Percentiles rank a stretch among this genome's conserved stretches.
Conservation (phyloP, 116 monocot genomes). For the Iris pallida region DNA sequence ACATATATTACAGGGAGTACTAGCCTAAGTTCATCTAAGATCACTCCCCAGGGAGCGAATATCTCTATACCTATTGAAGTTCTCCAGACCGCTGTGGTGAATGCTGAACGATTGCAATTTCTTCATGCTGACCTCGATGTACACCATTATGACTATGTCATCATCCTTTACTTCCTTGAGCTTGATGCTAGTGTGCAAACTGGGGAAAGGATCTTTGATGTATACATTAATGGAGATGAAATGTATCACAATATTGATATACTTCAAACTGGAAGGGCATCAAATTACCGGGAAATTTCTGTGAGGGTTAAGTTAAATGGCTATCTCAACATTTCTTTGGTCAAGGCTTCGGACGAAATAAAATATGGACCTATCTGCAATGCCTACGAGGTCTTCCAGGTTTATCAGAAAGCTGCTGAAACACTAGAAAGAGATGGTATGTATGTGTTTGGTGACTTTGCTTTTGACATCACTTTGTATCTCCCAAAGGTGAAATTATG, state of each 20-base stretch:
- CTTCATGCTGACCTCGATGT: constrained; percentile 15
- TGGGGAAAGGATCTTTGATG: constrained; percentile 29
- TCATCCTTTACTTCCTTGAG: constrained; percentile 36
- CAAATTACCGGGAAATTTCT: constrained; percentile 16
- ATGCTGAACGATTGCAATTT: constrained; percentile 20
- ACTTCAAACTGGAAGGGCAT: constrained; percentile 10
- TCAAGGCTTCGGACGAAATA: constrained; percentile 7
- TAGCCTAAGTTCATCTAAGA: constrained; percentile 8
- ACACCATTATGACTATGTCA: constrained; percentile 10
- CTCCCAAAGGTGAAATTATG: too few relatives aligned
- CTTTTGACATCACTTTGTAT: not conserved
- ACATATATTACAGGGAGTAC: not conserved
- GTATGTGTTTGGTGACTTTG: not conserved
- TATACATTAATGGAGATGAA: constrained; percentile 32
- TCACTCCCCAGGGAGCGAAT: constrained; percentile 12
- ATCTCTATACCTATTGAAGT: constrained; percentile 28
- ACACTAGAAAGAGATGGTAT: constrained; percentile 29
- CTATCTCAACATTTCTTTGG: constrained; percentile 30
- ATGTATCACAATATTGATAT: constrained; percentile 25
- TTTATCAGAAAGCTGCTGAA: constrained; percentile 23
- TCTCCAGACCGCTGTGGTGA: constrained; percentile 21
- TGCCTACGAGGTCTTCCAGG: constrained; percentile 37
- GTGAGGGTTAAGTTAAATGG: constrained; percentile 19
- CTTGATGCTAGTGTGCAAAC: constrained; percentile 15
- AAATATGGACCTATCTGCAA: constrained; percentile 39